phyloP scores from a whole-genome alignment of 441 rosid species.

The Populus hybrid region DNA sequence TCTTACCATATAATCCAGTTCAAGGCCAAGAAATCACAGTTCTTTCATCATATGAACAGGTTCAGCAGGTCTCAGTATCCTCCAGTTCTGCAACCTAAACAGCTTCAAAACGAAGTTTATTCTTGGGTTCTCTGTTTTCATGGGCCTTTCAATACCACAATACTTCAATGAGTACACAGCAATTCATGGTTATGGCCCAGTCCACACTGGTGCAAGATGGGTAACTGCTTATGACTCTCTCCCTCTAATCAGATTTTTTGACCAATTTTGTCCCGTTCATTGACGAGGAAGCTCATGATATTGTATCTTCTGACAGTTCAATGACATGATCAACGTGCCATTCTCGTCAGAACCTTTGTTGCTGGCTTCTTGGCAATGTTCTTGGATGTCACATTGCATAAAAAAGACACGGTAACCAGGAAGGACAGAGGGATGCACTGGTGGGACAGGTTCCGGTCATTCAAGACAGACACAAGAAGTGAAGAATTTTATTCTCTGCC shows the following conservation, averaged over 20 bases:
- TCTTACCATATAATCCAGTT: neutral
- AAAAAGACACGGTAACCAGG: constrained; percentile 51
- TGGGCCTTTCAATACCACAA: constrained; percentile 50
- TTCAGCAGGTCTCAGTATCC: constrained; percentile 75
- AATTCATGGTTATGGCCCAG: constrained; percentile 76
- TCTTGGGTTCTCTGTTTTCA: constrained; percentile 81
- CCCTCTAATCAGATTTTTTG: neutral
- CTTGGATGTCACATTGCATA: constrained; percentile 62
- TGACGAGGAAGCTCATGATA: neutral
- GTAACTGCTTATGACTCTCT: constrained; percentile 31
- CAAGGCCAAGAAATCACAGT: neutral
- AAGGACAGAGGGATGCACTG: constrained; percentile 91
- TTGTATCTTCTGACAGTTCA: constrained; percentile 55
- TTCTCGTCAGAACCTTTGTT: constrained; percentile 78
- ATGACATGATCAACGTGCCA: constrained; percentile 89
- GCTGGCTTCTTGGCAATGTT: constrained; percentile 71
- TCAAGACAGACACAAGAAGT: constrained; percentile 68
- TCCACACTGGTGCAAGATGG: constrained; percentile 92
- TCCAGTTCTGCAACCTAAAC: constrained; percentile 93
- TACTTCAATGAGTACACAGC: constrained; percentile 75
- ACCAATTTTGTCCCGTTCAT: neutral
- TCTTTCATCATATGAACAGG: constrained; percentile 42
- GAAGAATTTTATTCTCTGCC: constrained; percentile 93
- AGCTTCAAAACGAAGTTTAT: constrained; percentile 75
- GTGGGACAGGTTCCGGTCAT: constrained; percentile 87